Base-by-base conservation (phyloP, 192 early-diverging fungal genomes). In the Martensiomyces pterosporus region DNA sequence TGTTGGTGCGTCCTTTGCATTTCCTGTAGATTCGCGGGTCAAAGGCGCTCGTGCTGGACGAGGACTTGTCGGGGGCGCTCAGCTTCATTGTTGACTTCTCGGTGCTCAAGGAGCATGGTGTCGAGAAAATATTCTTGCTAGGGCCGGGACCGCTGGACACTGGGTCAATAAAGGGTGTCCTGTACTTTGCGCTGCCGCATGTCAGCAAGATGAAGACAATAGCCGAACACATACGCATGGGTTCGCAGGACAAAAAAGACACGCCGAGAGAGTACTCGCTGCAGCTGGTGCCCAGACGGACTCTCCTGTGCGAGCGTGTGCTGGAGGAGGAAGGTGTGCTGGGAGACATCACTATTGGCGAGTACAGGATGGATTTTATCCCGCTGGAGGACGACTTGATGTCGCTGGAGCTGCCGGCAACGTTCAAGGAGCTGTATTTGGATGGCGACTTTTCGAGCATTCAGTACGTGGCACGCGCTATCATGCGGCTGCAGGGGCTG, bases 41-140 rank as follows among this genome's bases (percentile, higher is more conserved):
- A 49, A 97, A 95, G 63, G 87, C 83, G 15, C 64, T 97, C 15
- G 88, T 97, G 13, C 74, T 97, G n/a, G 92, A 97, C 67, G 80
- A 81, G 24, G 75, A 84, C 38, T 67, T 94, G 24, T 87, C 83
- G 38, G 88, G 87, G 24, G 85, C 93, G 41, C 73, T 97, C 45
- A 88, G 88, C 75, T 65, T 85, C 19, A 77, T 97, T 17, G 88
- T 90, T 16, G 94, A 95, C 52, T 92, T 95, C 72, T 79, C 77
- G 16, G 66, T 93, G 18, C 64, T 97, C 13, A 91, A 91, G 83
- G 94, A 97, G 51, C 94, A 97, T 76, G 94, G 94, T 16, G 91
- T 94, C 10, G 91, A 95, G 46, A 94, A 91, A 75, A 86, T 97
- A 43, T 93, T 87, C 62, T 82, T 93, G 52, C 76, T 97, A 16